phyloP scores from a whole-genome alignment of 73 alveolate genomes.

The Breviolum minutum region DNA sequence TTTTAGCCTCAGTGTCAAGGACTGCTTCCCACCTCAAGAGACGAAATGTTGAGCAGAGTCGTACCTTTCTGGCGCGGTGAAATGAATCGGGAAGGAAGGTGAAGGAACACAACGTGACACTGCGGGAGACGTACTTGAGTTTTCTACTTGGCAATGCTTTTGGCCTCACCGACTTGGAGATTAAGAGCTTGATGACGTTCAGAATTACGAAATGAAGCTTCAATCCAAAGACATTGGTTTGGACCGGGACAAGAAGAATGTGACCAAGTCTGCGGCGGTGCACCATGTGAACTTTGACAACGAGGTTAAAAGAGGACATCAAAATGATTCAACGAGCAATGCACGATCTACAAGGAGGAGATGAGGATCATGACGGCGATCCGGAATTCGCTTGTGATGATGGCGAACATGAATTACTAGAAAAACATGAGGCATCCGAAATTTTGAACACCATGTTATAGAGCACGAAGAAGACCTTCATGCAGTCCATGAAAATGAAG shows the following conservation, averaged over 20 bases:
- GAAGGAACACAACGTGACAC: not conserved
- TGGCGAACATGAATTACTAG: not conserved
- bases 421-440: conserved; percentile 8
- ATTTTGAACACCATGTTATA: not conserved
- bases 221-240: not conserved
- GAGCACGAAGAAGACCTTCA: no score
- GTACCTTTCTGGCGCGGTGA: not conserved
- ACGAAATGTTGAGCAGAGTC: not conserved
- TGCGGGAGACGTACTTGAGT: not conserved
- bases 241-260: not conserved
- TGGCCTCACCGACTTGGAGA: not conserved
- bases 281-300: not conserved
- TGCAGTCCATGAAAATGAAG: no score
- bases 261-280: not conserved
- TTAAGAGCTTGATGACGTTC: not conserved
- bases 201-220: conserved; percentile 27
- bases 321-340: not conserved
- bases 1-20: not conserved
- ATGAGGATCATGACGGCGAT: not conserved
- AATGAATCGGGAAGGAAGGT: not conserved
- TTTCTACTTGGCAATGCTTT: conserved; percentile 1
- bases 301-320: not conserved
- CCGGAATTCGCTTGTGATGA: not conserved
- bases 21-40: conserved; percentile 4
- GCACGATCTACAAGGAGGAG: not conserved